Conservation (phyloP, 2,329 filamentous ascomycete genomes). For the Immersiporthe knoxdaviesiana region DNA sequence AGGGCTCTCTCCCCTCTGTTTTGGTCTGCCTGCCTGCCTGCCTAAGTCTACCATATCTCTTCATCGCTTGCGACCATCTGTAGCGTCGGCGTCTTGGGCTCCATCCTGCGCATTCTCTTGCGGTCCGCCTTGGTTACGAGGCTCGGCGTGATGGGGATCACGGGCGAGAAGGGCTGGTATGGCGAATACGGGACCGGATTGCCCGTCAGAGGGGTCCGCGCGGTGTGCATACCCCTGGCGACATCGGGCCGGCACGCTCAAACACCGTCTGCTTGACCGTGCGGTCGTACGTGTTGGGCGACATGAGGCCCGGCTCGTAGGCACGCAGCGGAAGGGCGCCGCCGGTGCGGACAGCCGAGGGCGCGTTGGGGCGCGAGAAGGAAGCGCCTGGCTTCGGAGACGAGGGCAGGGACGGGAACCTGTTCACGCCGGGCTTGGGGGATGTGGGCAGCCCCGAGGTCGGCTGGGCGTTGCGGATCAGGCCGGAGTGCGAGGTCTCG, state of each 20-base stretch:
- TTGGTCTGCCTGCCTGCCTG: background rate
- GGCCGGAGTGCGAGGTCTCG: conserved; percentile 53
- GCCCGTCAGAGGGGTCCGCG: conserved; percentile 65
- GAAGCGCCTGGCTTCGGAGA: conserved; percentile 53
- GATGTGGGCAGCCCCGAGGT: conserved; percentile 52
- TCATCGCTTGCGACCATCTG: conserved; percentile 65
- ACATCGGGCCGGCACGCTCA: conserved; percentile 58
- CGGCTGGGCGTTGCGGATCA: conserved; percentile 40
- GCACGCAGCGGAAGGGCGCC: conserved; percentile 63
- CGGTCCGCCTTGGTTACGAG: conserved; percentile 72
- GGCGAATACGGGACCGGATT: conserved; percentile 72
- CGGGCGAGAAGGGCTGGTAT: conserved; percentile 77
- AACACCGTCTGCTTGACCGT: conserved; percentile 67
- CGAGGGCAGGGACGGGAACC: conserved; percentile 48
- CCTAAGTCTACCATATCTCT: conserved; percentile 63
- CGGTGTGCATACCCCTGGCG: conserved; percentile 51
- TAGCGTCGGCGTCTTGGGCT: conserved; percentile 65
- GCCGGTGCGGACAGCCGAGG: conserved; percentile 59
- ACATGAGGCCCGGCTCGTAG: conserved; percentile 60
- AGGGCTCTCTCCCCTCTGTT: background rate
- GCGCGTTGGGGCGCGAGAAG: conserved; percentile 55
- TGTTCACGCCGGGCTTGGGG: conserved; percentile 49
- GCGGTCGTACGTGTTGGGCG: conserved; percentile 47
- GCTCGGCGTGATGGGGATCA: conserved; percentile 76
- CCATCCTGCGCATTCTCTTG: conserved; percentile 67